Conservation (phyloP, 2,329 filamentous ascomycete species). For the Scedosporium minutisporum region DNA sequence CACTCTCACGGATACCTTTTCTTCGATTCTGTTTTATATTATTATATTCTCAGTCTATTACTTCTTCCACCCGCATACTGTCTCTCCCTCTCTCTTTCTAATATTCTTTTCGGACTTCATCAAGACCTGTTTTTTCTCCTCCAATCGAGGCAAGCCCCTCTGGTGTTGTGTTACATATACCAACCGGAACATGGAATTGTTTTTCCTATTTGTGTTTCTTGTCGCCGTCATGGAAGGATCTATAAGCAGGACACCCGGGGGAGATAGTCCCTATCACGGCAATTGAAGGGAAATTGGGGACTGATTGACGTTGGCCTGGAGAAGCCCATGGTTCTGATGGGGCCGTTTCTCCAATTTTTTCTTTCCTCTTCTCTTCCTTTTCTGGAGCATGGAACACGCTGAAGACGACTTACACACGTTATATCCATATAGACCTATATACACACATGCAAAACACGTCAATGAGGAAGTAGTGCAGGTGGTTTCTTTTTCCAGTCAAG, state of each 20-base stretch:
- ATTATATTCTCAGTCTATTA: constrained; percentile 1
- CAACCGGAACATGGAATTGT: not conserved
- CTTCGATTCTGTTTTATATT: not conserved
- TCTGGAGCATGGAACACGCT: not conserved
- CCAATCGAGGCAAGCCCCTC: not conserved
- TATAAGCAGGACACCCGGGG: not conserved
- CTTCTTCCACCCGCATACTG: constrained; percentile 8
- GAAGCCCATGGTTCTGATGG: not conserved
- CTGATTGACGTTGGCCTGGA: no score
- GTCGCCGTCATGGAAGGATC: not conserved
- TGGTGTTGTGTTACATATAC: constrained; percentile 1
- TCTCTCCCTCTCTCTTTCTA: constrained; percentile 5
- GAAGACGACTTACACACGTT: not conserved
- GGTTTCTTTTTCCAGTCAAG: not conserved
- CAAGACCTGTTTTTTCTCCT: not conserved
- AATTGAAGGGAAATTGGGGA: no score
- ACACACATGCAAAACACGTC: not conserved
- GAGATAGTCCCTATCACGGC: not conserved
- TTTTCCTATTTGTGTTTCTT: not conserved
- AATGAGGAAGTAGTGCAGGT: not conserved
- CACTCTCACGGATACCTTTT: not conserved
- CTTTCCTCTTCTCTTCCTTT: not conserved
- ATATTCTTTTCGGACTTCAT: not conserved
- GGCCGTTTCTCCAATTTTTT: not conserved
- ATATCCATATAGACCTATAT: constrained; percentile 4